Percentiles rank a stretch among this genome's conserved stretches.
Conservation (phyloP, 139 green algal species). For the Pleodorina starrii region DNA sequence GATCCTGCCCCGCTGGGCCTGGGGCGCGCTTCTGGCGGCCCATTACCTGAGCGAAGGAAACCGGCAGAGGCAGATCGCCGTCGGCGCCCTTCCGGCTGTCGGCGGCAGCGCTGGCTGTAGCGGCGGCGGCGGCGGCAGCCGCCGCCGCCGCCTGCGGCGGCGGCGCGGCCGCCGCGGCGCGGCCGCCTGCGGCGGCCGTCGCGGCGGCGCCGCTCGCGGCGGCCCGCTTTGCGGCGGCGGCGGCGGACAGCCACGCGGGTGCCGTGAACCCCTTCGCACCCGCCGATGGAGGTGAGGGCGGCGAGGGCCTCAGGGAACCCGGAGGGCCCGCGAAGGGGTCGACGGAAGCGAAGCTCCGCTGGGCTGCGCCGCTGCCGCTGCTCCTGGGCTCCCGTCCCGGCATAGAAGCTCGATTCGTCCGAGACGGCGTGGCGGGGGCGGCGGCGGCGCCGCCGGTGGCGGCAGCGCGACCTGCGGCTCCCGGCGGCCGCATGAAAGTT, state of each 20-base stretch:
- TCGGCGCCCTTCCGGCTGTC: not conserved
- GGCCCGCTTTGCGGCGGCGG: not conserved
- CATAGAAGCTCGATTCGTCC: not conserved
- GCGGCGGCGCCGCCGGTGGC: not conserved
- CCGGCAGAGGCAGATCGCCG: not conserved
- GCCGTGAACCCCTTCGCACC: no score
- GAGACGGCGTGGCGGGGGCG: not conserved
- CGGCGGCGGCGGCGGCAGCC: not conserved
- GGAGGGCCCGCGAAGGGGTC: not conserved
- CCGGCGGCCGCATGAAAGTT: not conserved
- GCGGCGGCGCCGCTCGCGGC: no score
- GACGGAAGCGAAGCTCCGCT: not conserved
- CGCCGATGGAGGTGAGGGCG: no score
- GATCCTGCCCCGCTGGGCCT: not conserved
- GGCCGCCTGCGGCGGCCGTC: no score
- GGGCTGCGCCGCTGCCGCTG: not conserved
- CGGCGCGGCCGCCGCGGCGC: no score
- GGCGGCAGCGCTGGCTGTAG: not conserved
- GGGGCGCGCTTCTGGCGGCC: not conserved
- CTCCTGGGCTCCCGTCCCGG: not conserved
- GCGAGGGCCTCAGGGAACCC: not conserved
- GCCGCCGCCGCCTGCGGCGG: no score
- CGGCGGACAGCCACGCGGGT: not conserved
- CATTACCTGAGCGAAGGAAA: constrained; percentile 28
- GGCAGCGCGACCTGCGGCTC: not conserved